phyloP scores from a whole-genome alignment of 164 flowering plant species.

The Aristolochia fimbriata region DNA sequence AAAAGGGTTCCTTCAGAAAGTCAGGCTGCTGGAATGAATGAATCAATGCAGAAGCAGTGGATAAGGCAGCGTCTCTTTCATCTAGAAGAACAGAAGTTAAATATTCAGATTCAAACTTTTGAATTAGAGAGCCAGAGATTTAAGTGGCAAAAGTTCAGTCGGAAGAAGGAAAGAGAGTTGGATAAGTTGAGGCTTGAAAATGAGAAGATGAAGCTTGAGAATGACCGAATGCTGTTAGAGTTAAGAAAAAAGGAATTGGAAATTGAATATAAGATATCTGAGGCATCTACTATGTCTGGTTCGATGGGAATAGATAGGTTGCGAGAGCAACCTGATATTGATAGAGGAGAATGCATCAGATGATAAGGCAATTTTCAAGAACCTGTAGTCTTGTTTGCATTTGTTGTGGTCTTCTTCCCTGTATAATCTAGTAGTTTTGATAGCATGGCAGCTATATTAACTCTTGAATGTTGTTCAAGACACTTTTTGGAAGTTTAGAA shows the following conservation, averaged over 20 bases:
- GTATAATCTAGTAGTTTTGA: not conserved
- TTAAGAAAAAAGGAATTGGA: conserved; percentile 14
- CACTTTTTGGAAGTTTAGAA: too few relatives aligned
- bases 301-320: conserved; percentile 7
- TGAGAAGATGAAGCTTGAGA: conserved; percentile 38
- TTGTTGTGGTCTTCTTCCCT: not conserved
- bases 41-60: conserved; percentile 63
- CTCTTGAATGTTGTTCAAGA: too few relatives aligned
- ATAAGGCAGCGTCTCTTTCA: conserved; percentile 32
- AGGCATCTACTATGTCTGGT: conserved; percentile 1
- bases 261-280: conserved; percentile 6
- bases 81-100: conserved; percentile 53
- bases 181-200: conserved; percentile 46
- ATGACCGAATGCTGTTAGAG: conserved; percentile 35
- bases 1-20: conserved; percentile 4
- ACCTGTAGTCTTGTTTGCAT: not conserved
- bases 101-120: conserved; percentile 33
- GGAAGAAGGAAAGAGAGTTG: conserved; percentile 73
- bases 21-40: conserved; percentile 8
- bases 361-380: conserved; percentile 1
- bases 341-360: conserved; percentile 3
- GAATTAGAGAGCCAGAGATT: conserved; percentile 69
- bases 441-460: not conserved
- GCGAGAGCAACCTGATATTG: conserved; percentile 10
- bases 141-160: conserved; percentile 68